A percentile compares a stretch with the other conserved stretches of the same genome.
phyloP scores from a whole-genome alignment of 345 rosid genomes.

The Salix suchowensis region DNA sequence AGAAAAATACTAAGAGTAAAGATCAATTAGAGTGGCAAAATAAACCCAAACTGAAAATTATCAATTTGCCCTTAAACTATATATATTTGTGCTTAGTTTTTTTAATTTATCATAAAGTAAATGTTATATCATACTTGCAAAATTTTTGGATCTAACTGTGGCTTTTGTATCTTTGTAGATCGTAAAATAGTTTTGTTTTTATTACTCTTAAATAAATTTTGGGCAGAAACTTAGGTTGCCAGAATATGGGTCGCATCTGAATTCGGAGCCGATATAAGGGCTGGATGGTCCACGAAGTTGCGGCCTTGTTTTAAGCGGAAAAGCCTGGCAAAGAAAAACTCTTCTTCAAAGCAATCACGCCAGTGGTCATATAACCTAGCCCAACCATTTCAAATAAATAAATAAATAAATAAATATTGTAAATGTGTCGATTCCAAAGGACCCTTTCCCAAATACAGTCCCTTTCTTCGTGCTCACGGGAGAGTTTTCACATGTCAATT shows the following conservation, averaged over 20 bases:
- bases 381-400: no score
- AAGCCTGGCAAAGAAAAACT: not conserved
- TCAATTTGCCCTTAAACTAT: no score
- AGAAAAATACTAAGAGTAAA: no score
- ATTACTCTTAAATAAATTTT: not conserved
- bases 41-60: no score
- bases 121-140: no score
- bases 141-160: no score
- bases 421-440: not conserved
- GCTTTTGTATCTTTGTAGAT: no score
- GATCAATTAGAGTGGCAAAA: no score
- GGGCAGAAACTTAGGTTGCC: not conserved
- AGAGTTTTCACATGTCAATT: not conserved
- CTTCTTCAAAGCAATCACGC: not conserved
- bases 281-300: not conserved
- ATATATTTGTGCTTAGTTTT: no score
- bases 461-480: not conserved
- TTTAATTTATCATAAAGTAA: no score
- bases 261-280: not conserved
- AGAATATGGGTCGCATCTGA: not conserved
- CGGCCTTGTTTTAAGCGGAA: not conserved
- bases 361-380: not conserved
- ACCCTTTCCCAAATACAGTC: not conserved
- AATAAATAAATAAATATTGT: no score
- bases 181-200: not conserved